Evolutionary conservation across 768 basidiomycete genomes (phyloP), one percentile per base, ranked within the genome.

Genomic region (Lactarius tabidus): DNA sequence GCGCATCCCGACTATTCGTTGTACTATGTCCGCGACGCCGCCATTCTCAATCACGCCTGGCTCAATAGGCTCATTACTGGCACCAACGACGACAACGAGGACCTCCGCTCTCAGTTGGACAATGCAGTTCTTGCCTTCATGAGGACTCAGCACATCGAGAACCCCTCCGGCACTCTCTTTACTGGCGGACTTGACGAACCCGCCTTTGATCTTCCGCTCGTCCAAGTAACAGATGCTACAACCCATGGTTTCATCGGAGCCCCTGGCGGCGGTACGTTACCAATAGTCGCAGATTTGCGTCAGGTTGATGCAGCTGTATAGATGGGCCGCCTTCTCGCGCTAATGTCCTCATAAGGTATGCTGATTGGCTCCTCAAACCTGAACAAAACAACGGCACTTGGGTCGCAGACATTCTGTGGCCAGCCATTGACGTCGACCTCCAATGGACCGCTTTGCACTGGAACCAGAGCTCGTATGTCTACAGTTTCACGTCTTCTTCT

Each of bases 401-500:
- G 41, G 41, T 20, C 17, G 41, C 41, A 20, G 41, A 41, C 33
- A 41, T 41, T 39, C 53, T 65, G n/a, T 65, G 59, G 64, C 64
- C 64, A 3, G 59, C 64, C 14, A 60, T 65, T 29, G 54, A 65
- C 39, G 53, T 66, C 45, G 65, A 62, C 20, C 60, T 62, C 9
- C 65, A 66, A 52, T 62, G 60, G 60, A 41, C 62, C 28, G 39
- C 65, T 4, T 29, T 38, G 17, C 36, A 62, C 18, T 66, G 65
- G 65, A 64, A 63, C 26, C 12, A 59, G 57, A 64, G 62, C 57
- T 64, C 65, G 62, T 67, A 55, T 51, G 62, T 51, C 14, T 12
- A 26, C 48, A 3, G 7, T 33, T 23, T 20, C 2, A 6, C 23
- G 7, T 38, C n/a, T 52, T 14, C 6, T 33, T 4, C 33, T 33